A percentile compares a stretch with the other conserved stretches of the same genome.
Evolutionary conservation across 1,284 basidiomycete species (phyloP).

Genomic region (Rugosomyces carneus): DNA sequence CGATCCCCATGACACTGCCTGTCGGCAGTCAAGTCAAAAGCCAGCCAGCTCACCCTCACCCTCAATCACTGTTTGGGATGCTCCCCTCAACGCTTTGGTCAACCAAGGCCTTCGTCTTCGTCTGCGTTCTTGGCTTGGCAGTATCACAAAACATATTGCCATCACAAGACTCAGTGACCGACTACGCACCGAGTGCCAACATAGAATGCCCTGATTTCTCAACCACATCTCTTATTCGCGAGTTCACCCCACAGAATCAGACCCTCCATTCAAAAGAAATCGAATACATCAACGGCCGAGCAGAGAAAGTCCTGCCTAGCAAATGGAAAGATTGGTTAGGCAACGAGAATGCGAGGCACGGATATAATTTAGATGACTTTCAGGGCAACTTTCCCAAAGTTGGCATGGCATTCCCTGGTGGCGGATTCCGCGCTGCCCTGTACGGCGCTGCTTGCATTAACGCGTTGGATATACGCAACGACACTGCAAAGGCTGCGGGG

Average conservation of each 20-base stretch:
- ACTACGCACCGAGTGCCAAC: conserved; percentile 47
- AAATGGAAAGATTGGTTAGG: conserved; percentile 60
- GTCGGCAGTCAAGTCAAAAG: conserved; percentile 2
- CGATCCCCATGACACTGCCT: conserved; percentile 11
- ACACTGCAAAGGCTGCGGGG: conserved; percentile 44
- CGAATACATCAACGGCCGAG: conserved; percentile 40
- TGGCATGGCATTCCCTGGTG: conserved; percentile 55
- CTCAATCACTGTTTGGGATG: conserved; percentile 1
- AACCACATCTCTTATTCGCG: conserved; percentile 42
- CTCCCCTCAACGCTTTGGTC: background rate
- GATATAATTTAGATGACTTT: conserved; percentile 44
- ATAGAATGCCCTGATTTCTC: conserved; percentile 45
- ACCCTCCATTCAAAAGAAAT: conserved; percentile 42
- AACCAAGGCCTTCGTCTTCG: conserved; percentile 3
- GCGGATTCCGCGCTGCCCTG: conserved; percentile 53
- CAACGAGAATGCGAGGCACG: conserved; percentile 38
- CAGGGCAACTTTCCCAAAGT: conserved; percentile 39
- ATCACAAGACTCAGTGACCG: conserved; percentile 29
- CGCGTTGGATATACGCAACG: conserved; percentile 55
- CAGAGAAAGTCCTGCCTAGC: conserved; percentile 32
- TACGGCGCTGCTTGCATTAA: conserved; percentile 54
- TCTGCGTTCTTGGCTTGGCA: conserved; percentile 2
- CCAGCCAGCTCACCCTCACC: background rate
- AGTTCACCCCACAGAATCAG: conserved; percentile 46
- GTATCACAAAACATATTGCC: conserved; percentile 12